Evolutionary conservation across 1,284 basidiomycete species (phyloP).

Genomic region (Tremellales sp.): DNA sequence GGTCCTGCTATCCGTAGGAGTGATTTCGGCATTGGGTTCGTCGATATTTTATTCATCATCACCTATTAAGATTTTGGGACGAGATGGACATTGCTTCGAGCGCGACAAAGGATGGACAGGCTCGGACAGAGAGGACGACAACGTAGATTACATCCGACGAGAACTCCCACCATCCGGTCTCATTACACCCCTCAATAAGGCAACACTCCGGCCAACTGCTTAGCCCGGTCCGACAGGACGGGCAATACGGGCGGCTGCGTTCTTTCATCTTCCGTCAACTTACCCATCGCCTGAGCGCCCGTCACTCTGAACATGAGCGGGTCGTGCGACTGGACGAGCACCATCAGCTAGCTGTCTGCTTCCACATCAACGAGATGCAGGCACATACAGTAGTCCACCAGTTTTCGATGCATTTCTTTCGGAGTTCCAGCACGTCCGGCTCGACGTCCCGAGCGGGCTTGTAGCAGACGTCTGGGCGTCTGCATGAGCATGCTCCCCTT

Average conservation of each 20-base stretch:
- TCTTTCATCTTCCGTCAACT: slow-evolving; percentile 25
- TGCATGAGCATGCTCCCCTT: background rate
- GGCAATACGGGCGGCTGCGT: slow-evolving; percentile 14
- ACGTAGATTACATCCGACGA: no score
- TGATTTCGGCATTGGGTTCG: no score
- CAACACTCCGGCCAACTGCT: slow-evolving; percentile 25
- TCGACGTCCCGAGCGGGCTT: slow-evolving; percentile 33
- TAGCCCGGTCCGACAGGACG: slow-evolving; percentile 18
- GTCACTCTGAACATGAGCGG: slow-evolving; percentile 34
- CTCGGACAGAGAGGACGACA: no score
- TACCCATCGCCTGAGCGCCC: slow-evolving; percentile 15
- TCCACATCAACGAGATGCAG: background rate
- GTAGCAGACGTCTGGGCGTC: slow-evolving; percentile 37
- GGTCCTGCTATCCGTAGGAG: no score
- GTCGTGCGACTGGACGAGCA: slow-evolving; percentile 25
- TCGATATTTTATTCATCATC: no score
- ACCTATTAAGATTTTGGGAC: no score
- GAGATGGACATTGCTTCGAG: no score
- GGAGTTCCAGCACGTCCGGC: slow-evolving; percentile 19
- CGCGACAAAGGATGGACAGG: no score
- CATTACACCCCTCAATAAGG: slow-evolving; percentile 18
- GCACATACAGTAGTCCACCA: slow-evolving; percentile 22
- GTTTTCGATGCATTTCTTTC: slow-evolving; percentile 23
- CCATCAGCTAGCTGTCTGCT: background rate
- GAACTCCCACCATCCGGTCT: no score